Conservation (phyloP, 2,329 filamentous ascomycete species). For the Colletotrichum musicola region DNA sequence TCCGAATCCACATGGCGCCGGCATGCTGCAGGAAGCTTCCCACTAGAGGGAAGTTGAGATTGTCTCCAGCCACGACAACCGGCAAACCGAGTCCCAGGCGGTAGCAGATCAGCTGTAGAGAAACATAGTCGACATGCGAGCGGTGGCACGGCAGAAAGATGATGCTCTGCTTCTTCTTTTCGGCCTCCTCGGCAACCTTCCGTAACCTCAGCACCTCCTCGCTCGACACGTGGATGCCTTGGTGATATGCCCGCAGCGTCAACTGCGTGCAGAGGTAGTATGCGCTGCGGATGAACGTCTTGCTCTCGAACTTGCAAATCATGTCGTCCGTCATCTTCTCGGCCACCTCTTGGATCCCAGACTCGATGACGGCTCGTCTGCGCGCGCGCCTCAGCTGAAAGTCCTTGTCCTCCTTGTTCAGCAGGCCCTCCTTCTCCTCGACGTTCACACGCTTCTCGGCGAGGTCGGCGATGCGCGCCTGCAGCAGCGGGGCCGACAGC, state of each 20-base stretch:
- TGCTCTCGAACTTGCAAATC: constrained; percentile 99
- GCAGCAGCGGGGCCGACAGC: constrained; percentile 80
- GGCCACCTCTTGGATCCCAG: constrained; percentile 81
- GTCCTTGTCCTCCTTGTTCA: constrained; percentile 68
- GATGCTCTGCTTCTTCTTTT: constrained; percentile 91
- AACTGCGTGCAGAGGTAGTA: constrained; percentile 93
- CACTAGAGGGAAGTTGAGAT: constrained; percentile 92
- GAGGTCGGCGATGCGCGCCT: constrained; percentile 79
- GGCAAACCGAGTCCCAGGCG: constrained; percentile 89
- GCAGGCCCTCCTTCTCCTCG: constrained; percentile 81
- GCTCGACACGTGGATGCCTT: constrained; percentile 96
- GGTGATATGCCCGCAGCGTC: constrained; percentile 92
- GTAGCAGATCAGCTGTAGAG: constrained; percentile 95
- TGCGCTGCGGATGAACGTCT: constrained; percentile 88
- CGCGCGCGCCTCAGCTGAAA: constrained; percentile 65
- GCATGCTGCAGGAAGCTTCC: constrained; percentile 93
- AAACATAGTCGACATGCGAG: constrained; percentile 96
- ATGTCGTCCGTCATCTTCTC: constrained; percentile 91
- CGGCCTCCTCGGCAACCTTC: constrained; percentile 84
- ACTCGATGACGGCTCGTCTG: constrained; percentile 75
- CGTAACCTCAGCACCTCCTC: constrained; percentile 89
- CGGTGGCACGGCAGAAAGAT: constrained; percentile 95
- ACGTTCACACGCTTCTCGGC: constrained; percentile 79
- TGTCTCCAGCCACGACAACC: constrained; percentile 94
- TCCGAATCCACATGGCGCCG: constrained; percentile 96